A percentile compares a stretch with the other conserved stretches of the same genome.
phyloP scores from a whole-genome alignment of 2,329 filamentous ascomycete genomes.

The Botrytis medusae region DNA sequence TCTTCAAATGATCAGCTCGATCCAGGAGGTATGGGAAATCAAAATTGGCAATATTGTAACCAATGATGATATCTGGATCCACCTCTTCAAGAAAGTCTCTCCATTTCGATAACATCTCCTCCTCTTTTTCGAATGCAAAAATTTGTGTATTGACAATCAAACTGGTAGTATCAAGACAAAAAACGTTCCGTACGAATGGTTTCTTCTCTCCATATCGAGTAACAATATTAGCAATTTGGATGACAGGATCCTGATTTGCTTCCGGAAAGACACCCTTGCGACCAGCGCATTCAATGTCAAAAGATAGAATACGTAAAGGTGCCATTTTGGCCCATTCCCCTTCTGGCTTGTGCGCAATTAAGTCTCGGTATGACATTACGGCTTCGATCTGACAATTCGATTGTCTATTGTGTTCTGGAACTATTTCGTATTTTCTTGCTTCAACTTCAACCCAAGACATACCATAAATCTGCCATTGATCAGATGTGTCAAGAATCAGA shows the following conservation, averaged over 20 bases:
- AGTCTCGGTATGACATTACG: slow-evolving; percentile 73
- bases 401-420: slow-evolving; percentile 66
- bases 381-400: slow-evolving; percentile 98
- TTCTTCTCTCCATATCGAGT: slow-evolving; percentile 94
- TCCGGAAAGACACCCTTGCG: slow-evolving; percentile 98
- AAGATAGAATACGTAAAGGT: slow-evolving; percentile 85
- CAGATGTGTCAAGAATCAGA: slow-evolving; percentile 15
- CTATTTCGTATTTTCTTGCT: slow-evolving; percentile 68
- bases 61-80: slow-evolving; percentile 96
- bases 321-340: slow-evolving; percentile 99
- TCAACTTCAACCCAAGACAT: slow-evolving; percentile 98
- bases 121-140: slow-evolving; percentile 76
- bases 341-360: slow-evolving; percentile 83
- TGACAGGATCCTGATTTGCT: slow-evolving; percentile 86
- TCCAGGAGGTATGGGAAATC: slow-evolving; percentile 96
- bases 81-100: slow-evolving; percentile 84
- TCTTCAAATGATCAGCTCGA: slow-evolving; percentile 80
- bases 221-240: slow-evolving; percentile 96
- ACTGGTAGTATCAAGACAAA: slow-evolving; percentile 89
- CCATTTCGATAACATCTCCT: slow-evolving; percentile 91
- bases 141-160: slow-evolving; percentile 94
- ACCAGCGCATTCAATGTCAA: slow-evolving; percentile 98
- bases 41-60: slow-evolving; percentile 98
- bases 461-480: slow-evolving; percentile 64
- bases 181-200: slow-evolving; percentile 94